Evolutionary conservation across 2,329 filamentous ascomycete species (phyloP).

Genomic region (Phaeosphaeria sp.): DNA sequence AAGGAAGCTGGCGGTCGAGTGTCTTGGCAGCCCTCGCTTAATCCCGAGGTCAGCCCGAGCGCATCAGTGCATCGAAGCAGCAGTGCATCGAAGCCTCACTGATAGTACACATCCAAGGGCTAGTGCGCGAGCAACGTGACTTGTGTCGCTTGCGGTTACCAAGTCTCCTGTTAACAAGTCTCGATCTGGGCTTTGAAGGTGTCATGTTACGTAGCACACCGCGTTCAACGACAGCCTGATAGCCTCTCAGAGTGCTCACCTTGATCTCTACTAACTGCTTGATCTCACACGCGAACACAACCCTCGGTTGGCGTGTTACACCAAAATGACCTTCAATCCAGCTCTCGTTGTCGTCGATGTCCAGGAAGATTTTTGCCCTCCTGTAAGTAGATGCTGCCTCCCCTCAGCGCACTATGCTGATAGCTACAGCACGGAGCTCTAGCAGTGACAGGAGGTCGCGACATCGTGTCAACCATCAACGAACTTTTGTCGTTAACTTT

Average conservation of each 20-base stretch:
- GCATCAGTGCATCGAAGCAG: not conserved
- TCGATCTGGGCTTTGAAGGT: not conserved
- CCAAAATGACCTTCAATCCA: constrained; percentile 48
- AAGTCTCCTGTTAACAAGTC: not conserved
- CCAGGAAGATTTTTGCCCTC: constrained; percentile 94
- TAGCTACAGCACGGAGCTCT: constrained; percentile 75
- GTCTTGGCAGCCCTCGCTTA: constrained; percentile 28
- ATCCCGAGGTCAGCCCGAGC: not conserved
- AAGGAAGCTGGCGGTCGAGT: constrained; percentile 18
- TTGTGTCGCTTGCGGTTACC: not conserved
- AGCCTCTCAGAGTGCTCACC: not conserved
- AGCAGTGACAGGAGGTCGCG: constrained; percentile 75
- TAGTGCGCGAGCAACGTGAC: constrained; percentile 9
- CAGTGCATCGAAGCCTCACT: constrained; percentile 1
- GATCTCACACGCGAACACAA: not conserved
- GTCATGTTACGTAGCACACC: not conserved
- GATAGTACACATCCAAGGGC: constrained; percentile 1
- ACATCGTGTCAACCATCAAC: constrained; percentile 76
- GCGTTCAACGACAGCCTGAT: not conserved
- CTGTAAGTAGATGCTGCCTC: constrained; percentile 63
- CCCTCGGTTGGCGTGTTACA: not conserved
- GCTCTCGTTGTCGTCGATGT: constrained; percentile 82
- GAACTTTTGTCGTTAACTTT: constrained; percentile 75
- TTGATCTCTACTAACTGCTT: not conserved
- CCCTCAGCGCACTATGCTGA: not conserved